phyloP scores from a whole-genome alignment of 108 stramenopile species.

The Parmales sp. region DNA sequence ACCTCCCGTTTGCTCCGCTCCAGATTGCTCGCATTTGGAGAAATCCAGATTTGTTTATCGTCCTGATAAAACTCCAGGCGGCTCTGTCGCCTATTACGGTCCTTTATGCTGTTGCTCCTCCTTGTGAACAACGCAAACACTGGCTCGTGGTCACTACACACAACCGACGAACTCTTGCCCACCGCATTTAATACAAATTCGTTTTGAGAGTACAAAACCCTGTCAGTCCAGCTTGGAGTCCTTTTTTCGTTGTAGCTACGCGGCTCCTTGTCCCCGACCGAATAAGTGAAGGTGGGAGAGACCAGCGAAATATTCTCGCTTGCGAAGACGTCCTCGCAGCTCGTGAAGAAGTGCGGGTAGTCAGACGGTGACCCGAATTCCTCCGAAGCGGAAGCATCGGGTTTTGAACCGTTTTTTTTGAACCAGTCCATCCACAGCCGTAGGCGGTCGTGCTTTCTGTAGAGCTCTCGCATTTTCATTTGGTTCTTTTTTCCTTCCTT shows the following conservation, averaged over 20 bases:
- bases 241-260: background rate
- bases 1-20: too few relatives aligned
- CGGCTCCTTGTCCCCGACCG: background rate
- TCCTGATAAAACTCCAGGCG: too few relatives aligned
- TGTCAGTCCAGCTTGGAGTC: slow-evolving; percentile 7
- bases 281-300: background rate
- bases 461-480: background rate
- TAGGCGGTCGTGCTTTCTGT: background rate
- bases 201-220: too few relatives aligned
- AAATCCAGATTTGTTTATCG: too few relatives aligned
- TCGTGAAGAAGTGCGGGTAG: background rate
- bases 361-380: background rate
- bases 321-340: background rate
- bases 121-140: too few relatives aligned
- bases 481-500: background rate
- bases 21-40: too few relatives aligned
- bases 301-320: background rate
- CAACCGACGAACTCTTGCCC: background rate
- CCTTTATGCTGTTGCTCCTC: too few relatives aligned
- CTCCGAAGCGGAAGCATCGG: background rate
- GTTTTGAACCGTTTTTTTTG: background rate
- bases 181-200: too few relatives aligned
- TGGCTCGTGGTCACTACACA: background rate
- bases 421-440: background rate
- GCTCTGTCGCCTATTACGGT: too few relatives aligned